Evolutionary conservation across 805 yeast genomes (phyloP).

Genomic region (Metschnikowia chrysomelidarum): DNA sequence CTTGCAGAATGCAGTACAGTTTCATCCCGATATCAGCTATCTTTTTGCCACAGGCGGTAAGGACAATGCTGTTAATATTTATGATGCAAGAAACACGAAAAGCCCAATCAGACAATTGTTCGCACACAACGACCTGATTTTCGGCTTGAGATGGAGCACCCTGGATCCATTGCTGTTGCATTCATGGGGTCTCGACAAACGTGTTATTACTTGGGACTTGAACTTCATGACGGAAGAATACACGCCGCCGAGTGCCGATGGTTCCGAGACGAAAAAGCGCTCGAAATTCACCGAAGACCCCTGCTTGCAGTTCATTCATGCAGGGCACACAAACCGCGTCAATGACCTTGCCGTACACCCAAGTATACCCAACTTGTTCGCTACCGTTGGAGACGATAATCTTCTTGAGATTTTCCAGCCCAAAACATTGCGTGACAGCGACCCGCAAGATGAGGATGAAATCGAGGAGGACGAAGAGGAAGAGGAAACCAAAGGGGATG

Average conservation of each 20-base stretch:
- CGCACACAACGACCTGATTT: conserved; percentile 55
- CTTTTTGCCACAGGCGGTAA: conserved; percentile 75
- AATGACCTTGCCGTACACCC: conserved; percentile 72
- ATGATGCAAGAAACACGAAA: conserved; percentile 68
- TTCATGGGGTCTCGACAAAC: conserved; percentile 61
- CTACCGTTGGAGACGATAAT: conserved; percentile 73
- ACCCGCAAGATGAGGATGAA: conserved; percentile 27
- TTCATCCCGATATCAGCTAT: conserved; percentile 54
- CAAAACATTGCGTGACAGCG: conserved; percentile 32
- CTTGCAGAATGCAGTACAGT: conserved; percentile 66
- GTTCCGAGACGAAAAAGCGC: conserved; percentile 48
- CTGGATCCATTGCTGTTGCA: conserved; percentile 51
- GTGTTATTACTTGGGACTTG: conserved; percentile 76
- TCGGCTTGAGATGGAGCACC: conserved; percentile 47
- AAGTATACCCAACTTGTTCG: conserved; percentile 51
- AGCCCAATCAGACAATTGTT: conserved; percentile 60
- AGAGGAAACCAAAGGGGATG: conserved; percentile 7
- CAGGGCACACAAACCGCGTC: conserved; percentile 77
- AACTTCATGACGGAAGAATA: conserved; percentile 55
- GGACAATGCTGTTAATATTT: conserved; percentile 68
- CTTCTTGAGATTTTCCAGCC: conserved; percentile 77
- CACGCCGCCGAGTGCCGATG: conserved; percentile 28
- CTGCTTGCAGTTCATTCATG: conserved; percentile 75
- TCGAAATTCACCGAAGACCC: conserved; percentile 62
- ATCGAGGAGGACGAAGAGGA: conserved; percentile 12